A percentile compares a stretch with the other conserved stretches of the same genome.
Evolutionary conservation across 805 yeast species (phyloP).

Genomic region (Blastobotrys chiropterorum): DNA sequence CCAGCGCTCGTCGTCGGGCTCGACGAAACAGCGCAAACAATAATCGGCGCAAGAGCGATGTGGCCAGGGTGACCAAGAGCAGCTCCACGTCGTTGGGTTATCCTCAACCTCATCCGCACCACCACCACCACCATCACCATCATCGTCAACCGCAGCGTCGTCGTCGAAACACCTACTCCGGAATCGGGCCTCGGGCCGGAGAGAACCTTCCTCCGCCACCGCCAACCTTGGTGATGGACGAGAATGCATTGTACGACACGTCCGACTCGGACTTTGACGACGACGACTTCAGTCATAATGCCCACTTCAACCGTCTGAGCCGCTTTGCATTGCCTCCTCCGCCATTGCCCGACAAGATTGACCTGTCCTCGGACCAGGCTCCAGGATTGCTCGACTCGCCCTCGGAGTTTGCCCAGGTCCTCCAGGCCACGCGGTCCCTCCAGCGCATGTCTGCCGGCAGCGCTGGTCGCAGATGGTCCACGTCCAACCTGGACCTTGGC

Average conservation of each 20-base stretch:
- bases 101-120: not conserved
- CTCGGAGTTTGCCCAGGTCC: conserved; percentile 33
- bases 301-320: conserved; percentile 5
- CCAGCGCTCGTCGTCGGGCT: conserved; percentile 1
- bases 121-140: not conserved
- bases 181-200: not conserved
- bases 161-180: not conserved
- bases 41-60: not conserved
- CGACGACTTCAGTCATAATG: conserved; percentile 19
- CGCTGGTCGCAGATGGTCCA: conserved; percentile 22
- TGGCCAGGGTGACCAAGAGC: not conserved
- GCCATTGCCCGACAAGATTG: conserved; percentile 28
- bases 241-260: not conserved
- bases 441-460: conserved; percentile 33
- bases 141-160: not conserved
- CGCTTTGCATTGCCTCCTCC: conserved; percentile 21
- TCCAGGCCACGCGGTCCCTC: conserved; percentile 37
- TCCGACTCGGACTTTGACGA: conserved; percentile 10
- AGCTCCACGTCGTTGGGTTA: not conserved
- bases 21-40: not conserved
- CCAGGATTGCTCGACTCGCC: conserved; percentile 21
- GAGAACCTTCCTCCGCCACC: not conserved
- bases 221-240: not conserved
- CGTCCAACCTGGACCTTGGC: conserved; percentile 19
- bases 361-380: conserved; percentile 21